phyloP scores from a whole-genome alignment of 768 basidiomycete species.

The Phanerochaete carnosa region DNA sequence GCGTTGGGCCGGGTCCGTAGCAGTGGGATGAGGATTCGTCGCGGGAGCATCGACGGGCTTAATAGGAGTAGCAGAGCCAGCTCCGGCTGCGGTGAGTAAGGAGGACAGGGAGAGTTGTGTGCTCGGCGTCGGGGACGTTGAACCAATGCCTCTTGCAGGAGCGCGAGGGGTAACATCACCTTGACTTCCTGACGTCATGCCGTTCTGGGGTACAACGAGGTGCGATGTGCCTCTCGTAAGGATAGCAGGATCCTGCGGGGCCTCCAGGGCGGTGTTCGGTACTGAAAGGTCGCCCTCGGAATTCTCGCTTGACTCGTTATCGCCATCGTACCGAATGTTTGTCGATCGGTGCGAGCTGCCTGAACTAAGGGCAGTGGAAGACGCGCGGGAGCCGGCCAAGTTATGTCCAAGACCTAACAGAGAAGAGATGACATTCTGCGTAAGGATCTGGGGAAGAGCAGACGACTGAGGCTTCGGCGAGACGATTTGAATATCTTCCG shows the following conservation, averaged over 20 bases:
- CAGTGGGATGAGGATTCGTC: background rate
- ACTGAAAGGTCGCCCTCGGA: constrained; percentile 19
- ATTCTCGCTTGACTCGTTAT: constrained; percentile 31
- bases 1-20: constrained; percentile 4
- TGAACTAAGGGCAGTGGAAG: constrained; percentile 29
- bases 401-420: constrained; percentile 52
- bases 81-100: background rate
- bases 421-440: constrained; percentile 64
- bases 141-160: constrained; percentile 31
- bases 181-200: constrained; percentile 9
- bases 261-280: constrained; percentile 15
- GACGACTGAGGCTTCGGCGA: constrained; percentile 55
- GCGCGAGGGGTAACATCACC: constrained; percentile 64
- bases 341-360: constrained; percentile 20
- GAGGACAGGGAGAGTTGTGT: constrained; percentile 1
- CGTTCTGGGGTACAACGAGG: background rate
- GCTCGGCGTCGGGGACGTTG: constrained; percentile 9
- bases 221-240: background rate
- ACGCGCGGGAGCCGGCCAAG: constrained; percentile 23
- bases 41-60: background rate
- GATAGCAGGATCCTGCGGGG: constrained; percentile 4
- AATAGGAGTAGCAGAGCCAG: background rate
- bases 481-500: constrained; percentile 38
- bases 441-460: constrained; percentile 61
- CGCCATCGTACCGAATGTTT: constrained; percentile 31